These are phyloP conservation scores for Plectranthus barbatus DNA, from an alignment of 257 asterid genomes.

Conservation along the genomic window DNA sequence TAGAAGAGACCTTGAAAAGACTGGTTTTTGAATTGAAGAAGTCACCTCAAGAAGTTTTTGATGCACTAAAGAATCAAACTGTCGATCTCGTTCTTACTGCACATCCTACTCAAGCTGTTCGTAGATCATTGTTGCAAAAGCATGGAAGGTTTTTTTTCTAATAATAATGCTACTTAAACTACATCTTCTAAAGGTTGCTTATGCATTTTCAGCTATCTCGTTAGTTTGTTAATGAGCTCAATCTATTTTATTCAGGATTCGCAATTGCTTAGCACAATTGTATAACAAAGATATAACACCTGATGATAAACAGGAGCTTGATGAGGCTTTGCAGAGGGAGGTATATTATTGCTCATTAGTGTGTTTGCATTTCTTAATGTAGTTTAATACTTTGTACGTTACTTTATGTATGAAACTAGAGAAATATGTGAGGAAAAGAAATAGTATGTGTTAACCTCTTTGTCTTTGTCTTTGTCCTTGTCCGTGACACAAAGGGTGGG, in stretches of 20 bases:
- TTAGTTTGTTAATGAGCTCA: not conserved
- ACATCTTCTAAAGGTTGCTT: not conserved
- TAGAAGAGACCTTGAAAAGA: constrained; percentile 55
- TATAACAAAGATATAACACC: constrained; percentile 49
- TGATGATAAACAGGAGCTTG: constrained; percentile 58
- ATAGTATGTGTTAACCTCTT: too few species aligned
- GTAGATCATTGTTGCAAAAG: constrained; percentile 57
- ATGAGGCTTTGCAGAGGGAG: constrained; percentile 55
- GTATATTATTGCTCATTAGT: constrained; percentile 14
- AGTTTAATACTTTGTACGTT: not conserved
- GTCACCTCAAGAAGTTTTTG: constrained; percentile 52
- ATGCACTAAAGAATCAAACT: constrained; percentile 56
- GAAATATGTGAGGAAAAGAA: not conserved
- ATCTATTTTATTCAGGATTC: constrained; percentile 34
- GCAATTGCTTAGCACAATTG: constrained; percentile 42
- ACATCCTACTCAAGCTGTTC: constrained; percentile 51
- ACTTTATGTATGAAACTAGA: not conserved
- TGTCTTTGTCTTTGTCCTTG: too few species aligned
- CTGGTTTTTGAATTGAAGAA: constrained; percentile 44
- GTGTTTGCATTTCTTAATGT: not conserved
- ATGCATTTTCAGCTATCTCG: not conserved
- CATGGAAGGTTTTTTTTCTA: constrained; percentile 39
- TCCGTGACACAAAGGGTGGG: too few species aligned
- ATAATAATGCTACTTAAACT: not conserved
- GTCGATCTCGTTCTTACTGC: constrained; percentile 58